Conservation (phyloP, 208 protist genomes). For the Kentomonas sorsogonicus region DNA sequence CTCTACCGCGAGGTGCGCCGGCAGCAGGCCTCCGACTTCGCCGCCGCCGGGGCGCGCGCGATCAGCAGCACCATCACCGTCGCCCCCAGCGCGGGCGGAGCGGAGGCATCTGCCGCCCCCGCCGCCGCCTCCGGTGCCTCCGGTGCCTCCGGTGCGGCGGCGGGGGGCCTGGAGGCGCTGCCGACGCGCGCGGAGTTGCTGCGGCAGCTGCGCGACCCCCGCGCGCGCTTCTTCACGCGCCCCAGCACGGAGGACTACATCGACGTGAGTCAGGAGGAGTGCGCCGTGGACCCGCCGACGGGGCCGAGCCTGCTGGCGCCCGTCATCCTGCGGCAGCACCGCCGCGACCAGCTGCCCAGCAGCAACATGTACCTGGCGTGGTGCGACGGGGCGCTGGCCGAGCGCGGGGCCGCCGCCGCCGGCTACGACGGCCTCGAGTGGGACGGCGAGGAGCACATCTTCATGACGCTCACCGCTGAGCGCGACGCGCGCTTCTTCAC, state of each 20-base stretch:
- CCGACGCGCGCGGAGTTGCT: slow-evolving; percentile 11
- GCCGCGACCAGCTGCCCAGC: slow-evolving; percentile 45
- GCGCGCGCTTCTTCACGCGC: slow-evolving; percentile 53
- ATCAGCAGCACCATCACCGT: not conserved
- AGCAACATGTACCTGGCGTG: slow-evolving; percentile 75
- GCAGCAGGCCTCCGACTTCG: not conserved
- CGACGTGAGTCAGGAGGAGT: slow-evolving; percentile 42
- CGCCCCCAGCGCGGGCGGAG: not conserved
- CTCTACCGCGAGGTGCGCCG: slow-evolving; percentile 19
- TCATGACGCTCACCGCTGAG: slow-evolving; percentile 68
- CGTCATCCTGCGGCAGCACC: slow-evolving; percentile 59
- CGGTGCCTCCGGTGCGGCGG: too few species aligned
- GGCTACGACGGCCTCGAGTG: slow-evolving; percentile 26
- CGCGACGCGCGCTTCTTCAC: slow-evolving; percentile 47
- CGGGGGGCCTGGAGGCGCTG: too few species aligned
- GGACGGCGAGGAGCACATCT: slow-evolving; percentile 54
- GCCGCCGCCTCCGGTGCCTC: too few species aligned
- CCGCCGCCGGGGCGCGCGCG: not conserved
- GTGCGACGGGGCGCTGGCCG: slow-evolving; percentile 36
- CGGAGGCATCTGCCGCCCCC: not conserved
- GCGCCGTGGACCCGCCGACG: slow-evolving; percentile 55
- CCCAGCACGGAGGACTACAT: slow-evolving; percentile 67
- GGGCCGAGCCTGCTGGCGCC: slow-evolving; percentile 44
- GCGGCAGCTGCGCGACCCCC: slow-evolving; percentile 16
- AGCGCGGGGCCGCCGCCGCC: not conserved